Evolutionary conservation across 495 filamentous ascomycete genomes (phyloP), one percentile per base, ranked within the genome.

Genomic region (Xylaria sp.): DNA sequence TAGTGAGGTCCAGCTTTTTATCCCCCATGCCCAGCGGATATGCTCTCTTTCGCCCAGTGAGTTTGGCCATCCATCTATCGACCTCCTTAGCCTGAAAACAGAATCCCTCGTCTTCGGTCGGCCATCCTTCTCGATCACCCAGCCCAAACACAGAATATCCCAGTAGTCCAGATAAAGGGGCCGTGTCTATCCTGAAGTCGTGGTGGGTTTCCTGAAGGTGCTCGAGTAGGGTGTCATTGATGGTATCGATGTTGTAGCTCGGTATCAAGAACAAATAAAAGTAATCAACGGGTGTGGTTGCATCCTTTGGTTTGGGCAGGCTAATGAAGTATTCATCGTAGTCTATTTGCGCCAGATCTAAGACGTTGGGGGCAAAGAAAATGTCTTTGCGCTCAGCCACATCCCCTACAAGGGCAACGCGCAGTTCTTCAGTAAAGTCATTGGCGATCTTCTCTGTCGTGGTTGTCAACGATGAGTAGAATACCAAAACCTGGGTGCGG

Each of bases 71-170:
- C 96, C 95, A 98, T 76, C 90, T 95, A 75, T 98, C 95, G 1
- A 96, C 85, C 66, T 96, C 90, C 75, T 89, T 90, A 0, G 95
- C 95, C 76, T 98, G 94, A 40, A 91, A 92, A 77, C 95, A 97
- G 80, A 93, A 98, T 0, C 95, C 95, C 73, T 97, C 93, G 67
- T 92, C 90, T 75, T 95, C 93, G 0, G 90, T 93, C 2, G 93
- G 92, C 95, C 95, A 98, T 55, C 91, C 93, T 77, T 95, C 92
- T 67, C 88, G 88, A 77, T 98, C 95, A 24, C 95, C 95, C 74
- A 97, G 91, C 0, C 95, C 95, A 84, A 98, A 98, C 2, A 98
- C 95, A 0, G 92, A 92, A 75, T 97, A 98, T 14, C 95, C 95
- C 5, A 93, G 83, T 48, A 98, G 80, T 12, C 82, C 82, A 0